Evolutionary conservation across 2,329 filamentous ascomycete species (phyloP).

Genomic region (Ceratocystis colombiana): DNA sequence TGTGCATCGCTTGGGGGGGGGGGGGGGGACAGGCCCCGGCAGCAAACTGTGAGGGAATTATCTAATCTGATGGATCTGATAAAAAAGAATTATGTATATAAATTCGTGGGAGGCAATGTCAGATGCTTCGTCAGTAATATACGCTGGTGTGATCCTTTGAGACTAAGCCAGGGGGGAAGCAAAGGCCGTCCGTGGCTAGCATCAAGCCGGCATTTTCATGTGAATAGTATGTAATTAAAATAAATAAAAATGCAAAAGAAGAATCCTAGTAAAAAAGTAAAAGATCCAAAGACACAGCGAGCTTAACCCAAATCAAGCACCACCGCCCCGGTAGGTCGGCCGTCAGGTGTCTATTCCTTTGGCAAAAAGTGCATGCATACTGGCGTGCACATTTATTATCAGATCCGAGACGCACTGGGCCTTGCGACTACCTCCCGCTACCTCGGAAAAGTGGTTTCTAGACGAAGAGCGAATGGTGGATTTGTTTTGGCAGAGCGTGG

Average conservation of each 20-base stretch:
- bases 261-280: background rate
- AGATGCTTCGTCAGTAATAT: background rate
- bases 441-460: background rate
- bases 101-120: background rate
- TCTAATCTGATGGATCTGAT: constrained; percentile 45
- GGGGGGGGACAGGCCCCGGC: background rate
- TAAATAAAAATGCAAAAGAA: background rate
- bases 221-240: background rate
- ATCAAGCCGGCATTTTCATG: background rate
- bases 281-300: background rate
- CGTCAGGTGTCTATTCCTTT: background rate
- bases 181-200: background rate
- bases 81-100: constrained; percentile 31
- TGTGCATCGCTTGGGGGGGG: background rate
- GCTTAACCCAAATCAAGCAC: background rate
- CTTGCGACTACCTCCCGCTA: no score
- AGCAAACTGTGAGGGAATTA: constrained; percentile 35
- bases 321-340: background rate
- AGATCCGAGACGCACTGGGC: background rate
- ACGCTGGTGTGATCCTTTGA: background rate
- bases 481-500: no score
- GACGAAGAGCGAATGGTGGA: background rate
- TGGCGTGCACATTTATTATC: background rate
- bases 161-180: background rate
- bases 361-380: background rate